Percentiles rank a stretch among this genome's conserved stretches.
phyloP scores from a whole-genome alignment of 2,329 filamentous ascomycete genomes.

The Lachnellula hyalina region DNA sequence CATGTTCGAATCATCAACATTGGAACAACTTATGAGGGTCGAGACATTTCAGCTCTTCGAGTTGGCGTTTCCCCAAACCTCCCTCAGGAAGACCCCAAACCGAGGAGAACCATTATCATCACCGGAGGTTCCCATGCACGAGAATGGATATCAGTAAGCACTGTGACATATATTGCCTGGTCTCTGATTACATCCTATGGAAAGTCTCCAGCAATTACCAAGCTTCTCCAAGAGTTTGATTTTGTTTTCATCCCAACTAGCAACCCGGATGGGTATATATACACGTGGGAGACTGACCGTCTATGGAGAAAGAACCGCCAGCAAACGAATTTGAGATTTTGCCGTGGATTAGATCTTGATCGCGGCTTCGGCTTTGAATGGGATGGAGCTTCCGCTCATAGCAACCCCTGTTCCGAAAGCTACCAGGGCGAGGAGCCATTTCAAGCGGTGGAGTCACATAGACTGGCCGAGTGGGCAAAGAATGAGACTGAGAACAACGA shows the following conservation, averaged over 20 bases:
- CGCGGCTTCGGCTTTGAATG: conserved; percentile 81
- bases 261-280: conserved; percentile 92
- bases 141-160: conserved; percentile 94
- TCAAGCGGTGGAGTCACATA: conserved; percentile 71
- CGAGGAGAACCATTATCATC: conserved; percentile 73
- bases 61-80: conserved; percentile 58
- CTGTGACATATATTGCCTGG: conserved; percentile 87
- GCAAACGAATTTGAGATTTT: conserved; percentile 74
- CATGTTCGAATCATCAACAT: conserved; percentile 70
- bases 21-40: conserved; percentile 82
- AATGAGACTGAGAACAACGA: conserved; percentile 69
- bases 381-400: conserved; percentile 60
- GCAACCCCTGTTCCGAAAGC: conserved; percentile 85
- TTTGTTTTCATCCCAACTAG: conserved; percentile 82
- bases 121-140: conserved; percentile 86
- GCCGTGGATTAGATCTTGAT: conserved; percentile 83
- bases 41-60: conserved; percentile 76
- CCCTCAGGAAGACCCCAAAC: conserved; percentile 38
- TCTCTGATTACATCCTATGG: conserved; percentile 79
- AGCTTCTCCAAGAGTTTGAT: conserved; percentile 77
- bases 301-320: conserved; percentile 95
- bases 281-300: conserved; percentile 86
- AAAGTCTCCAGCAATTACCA: conserved; percentile 64
- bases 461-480: conserved; percentile 74
- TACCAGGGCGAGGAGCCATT: conserved; percentile 82